Evolutionary conservation across 1,139 yeast genomes (phyloP), one percentile per base, ranked within the genome.

Genomic region (Chernovozyma sophiae-reginae): DNA sequence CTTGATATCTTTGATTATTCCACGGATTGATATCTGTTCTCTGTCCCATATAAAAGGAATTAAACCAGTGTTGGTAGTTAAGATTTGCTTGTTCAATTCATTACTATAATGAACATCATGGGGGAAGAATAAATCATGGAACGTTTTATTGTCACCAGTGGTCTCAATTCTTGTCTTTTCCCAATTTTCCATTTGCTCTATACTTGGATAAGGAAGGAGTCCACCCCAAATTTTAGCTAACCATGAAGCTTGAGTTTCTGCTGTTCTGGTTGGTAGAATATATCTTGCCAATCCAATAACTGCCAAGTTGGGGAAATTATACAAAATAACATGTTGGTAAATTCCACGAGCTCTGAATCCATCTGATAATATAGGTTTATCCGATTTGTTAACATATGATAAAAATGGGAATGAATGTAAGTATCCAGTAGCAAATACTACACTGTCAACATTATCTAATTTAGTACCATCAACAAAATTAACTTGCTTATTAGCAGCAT

Each of bases 371-470:
- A 70, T 45, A 3, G 73, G 62, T n/a, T 46, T 44, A 2, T 51
- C 49, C 3, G 52, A 44, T 14, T 47, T 32, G 32, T 56, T 56
- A 43, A 38, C 43, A 36, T 32, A 47, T 40, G 58, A 55, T 32
- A 77, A 49, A 39, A 60, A 73, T 5, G 81, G 79, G 37, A 66
- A 59, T 22, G 72, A 65, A 45, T 74, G 68, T 18, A 69, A 59
- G 52, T 75, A 81, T 0, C 89, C 87, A 1, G 89, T 81, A 25
- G 85, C 83, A 53, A 74, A 80, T 3, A 82, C 52, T n/a, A 81
- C 53, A 15, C 46, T 50, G 39, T 77, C 84, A 31, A 79, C 65
- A 34, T 64, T 57, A 1, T 49, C 49, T 13, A 73, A 41, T 1
- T 40, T 43, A 2, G 58, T 39, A 1, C 79, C 81, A 45, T 70